phyloP scores from a whole-genome alignment of 1,139 yeast genomes.

The Scheffersomyces titani region DNA sequence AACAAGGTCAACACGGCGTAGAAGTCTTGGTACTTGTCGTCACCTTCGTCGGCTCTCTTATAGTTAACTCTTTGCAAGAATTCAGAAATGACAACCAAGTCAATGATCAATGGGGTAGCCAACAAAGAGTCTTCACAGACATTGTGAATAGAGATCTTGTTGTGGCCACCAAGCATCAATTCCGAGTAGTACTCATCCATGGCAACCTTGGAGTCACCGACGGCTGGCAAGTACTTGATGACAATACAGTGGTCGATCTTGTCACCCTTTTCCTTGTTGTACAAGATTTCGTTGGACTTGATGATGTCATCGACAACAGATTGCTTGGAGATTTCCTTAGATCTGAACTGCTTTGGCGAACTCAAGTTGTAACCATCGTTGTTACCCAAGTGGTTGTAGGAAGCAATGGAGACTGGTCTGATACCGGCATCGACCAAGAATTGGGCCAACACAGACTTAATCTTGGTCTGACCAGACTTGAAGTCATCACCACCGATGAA shows the following conservation, averaged over 20 bases:
- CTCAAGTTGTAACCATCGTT: conserved; percentile 93
- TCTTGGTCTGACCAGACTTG: conserved; percentile 94
- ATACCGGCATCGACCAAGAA: conserved; percentile 97
- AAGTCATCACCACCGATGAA: conserved; percentile 97
- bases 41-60: conserved; percentile 49
- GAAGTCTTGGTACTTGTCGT: conserved; percentile 58
- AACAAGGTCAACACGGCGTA: conserved; percentile 86
- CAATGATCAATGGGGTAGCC: conserved; percentile 94
- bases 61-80: conserved; percentile 84
- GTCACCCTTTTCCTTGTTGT: conserved; percentile 78
- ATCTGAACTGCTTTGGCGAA: conserved; percentile 90
- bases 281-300: conserved; percentile 82
- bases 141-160: conserved; percentile 89
- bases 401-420: conserved; percentile 90
- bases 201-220: conserved; percentile 95
- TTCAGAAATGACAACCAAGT: conserved; percentile 86
- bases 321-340: conserved; percentile 91
- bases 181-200: conserved; percentile 98
- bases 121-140: conserved; percentile 95
- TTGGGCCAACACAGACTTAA: conserved; percentile 94
- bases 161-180: conserved; percentile 96
- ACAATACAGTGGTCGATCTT: conserved; percentile 93
- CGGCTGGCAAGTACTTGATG: conserved; percentile 91
- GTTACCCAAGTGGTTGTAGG: conserved; percentile 95
- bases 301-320: conserved; percentile 95